phyloP scores from a whole-genome alignment of 1,284 basidiomycete genomes.

The Hypsizygus ulmarius region DNA sequence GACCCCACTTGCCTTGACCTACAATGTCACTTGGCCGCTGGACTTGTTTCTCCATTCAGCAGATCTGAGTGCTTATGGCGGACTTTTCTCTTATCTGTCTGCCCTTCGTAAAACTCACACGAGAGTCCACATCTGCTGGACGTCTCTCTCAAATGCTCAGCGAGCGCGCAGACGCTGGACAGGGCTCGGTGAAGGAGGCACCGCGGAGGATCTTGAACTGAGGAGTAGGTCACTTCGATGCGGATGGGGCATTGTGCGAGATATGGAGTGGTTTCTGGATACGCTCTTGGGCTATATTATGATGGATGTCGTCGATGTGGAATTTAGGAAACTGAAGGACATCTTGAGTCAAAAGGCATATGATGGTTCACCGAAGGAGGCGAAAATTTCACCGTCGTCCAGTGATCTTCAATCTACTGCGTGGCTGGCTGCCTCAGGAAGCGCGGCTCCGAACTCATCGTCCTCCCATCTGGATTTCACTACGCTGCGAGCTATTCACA shows the following conservation, averaged over 20 bases:
- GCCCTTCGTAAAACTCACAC: slow-evolving; percentile 82
- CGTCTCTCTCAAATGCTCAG: slow-evolving; percentile 78
- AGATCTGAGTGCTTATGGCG: slow-evolving; percentile 73
- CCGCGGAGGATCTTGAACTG: slow-evolving; percentile 60
- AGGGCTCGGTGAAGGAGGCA: slow-evolving; percentile 83
- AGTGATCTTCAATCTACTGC: slow-evolving; percentile 3
- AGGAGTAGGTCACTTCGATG: slow-evolving; percentile 67
- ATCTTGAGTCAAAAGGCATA: slow-evolving; percentile 42
- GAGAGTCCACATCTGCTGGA: slow-evolving; percentile 79
- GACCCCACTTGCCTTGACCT: slow-evolving; percentile 69
- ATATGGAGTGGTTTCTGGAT: slow-evolving; percentile 92
- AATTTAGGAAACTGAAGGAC: slow-evolving; percentile 69
- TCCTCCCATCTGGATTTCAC: slow-evolving; percentile 72
- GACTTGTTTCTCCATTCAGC: slow-evolving; percentile 83
- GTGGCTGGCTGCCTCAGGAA: slow-evolving; percentile 9
- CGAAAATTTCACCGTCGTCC: slow-evolving; percentile 8
- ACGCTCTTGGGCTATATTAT: slow-evolving; percentile 79
- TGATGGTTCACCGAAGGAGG: slow-evolving; percentile 8
- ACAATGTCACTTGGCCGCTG: slow-evolving; percentile 79
- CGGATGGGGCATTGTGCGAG: slow-evolving; percentile 81
- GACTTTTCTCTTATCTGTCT: slow-evolving; percentile 80
- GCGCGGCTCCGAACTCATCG: slow-evolving; percentile 8
- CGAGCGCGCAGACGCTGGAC: slow-evolving; percentile 81
- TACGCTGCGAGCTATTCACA: slow-evolving; percentile 76
- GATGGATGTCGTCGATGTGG: slow-evolving; percentile 87